phyloP scores from a whole-genome alignment of 2,329 filamentous ascomycete genomes.

The Claviceps purpurea region DNA sequence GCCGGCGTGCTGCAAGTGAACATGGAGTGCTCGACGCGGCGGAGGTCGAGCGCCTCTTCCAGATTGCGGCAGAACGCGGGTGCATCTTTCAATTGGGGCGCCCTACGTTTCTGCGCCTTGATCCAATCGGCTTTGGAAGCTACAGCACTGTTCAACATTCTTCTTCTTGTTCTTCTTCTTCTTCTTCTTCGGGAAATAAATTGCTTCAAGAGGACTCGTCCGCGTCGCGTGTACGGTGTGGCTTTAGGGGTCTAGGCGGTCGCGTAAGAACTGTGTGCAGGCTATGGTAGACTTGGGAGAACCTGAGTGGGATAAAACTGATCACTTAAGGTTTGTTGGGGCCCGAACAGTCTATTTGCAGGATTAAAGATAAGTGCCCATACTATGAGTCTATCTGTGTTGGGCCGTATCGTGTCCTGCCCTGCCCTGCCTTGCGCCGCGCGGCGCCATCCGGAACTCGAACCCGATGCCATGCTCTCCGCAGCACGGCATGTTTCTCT shows the following conservation, averaged over 20 bases:
- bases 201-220: background rate
- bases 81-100: background rate
- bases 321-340: too few species aligned
- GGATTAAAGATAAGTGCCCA: too few species aligned
- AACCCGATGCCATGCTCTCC: too few species aligned
- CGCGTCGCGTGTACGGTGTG: too few species aligned
- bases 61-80: slow-evolving; percentile 12
- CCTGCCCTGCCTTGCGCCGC: background rate
- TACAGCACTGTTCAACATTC: too few species aligned
- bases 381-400: too few species aligned
- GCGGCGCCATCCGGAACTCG: background rate
- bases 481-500: too few species aligned
- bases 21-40: slow-evolving; percentile 11
- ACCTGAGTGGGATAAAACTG: background rate
- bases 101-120: background rate
- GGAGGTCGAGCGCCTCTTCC: slow-evolving; percentile 18
- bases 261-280: background rate
- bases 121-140: background rate
- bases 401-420: background rate
- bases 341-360: too few species aligned
- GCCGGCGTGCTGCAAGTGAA: slow-evolving; percentile 12
- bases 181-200: background rate
- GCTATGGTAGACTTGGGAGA: background rate
- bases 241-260: background rate
- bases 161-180: too few species aligned